Evolutionary conservation across 2,329 filamentous ascomycete species (phyloP), one percentile per base, ranked within the genome.

Genomic region (Trichoderma koningiopsis): DNA sequence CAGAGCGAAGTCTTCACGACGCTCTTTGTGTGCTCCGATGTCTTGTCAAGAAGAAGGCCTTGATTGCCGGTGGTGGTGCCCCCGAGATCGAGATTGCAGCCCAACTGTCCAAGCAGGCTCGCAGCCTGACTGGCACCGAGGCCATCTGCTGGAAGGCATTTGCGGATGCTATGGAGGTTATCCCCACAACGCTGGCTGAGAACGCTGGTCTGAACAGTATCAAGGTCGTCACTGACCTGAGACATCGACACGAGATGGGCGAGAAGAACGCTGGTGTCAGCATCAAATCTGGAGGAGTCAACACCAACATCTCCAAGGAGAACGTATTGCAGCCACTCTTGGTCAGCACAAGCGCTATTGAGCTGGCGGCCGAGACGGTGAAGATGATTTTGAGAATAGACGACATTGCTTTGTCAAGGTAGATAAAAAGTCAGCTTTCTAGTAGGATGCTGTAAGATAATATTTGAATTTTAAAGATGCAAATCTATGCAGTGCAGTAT

Each of bases 121-220:
- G 94, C 74, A 89, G 91, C 75, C 86, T 97, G 71, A 90, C 91
- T 0, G 96, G 96, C 71, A 97, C 96, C 5, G 96, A 99, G 81
- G 90, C 94, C 49, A 97, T 98, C 78, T 99, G 96, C 88, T 99
- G 93, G 93, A 98, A 97, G 84, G 95, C 95, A 0, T 99, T 99
- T 78, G 96, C 96, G 1, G 95, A 99, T 73, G 96, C 96, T 8
- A 91, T 99, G 84, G 96, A 99, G 83, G 93, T 99, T 53, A 92
- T 99, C 67, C 96, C 96, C 16, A 97, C 95, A 40, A 99, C 96
- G 1, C 86, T 99, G 74, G 96, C 96, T 0, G 96, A 99, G 84
- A 99, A 99, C 76, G 96, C 96, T 0, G 96, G 96, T 61, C 86
- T 99, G 72, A 99, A 99, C 86, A 95, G 92, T 80, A 99, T 99